Percentiles rank a stretch among this genome's conserved stretches.
These are phyloP conservation scores for Plasmopara muralis DNA, from an alignment of 352 stramenopile genomes.

Conservation along the genomic window DNA sequence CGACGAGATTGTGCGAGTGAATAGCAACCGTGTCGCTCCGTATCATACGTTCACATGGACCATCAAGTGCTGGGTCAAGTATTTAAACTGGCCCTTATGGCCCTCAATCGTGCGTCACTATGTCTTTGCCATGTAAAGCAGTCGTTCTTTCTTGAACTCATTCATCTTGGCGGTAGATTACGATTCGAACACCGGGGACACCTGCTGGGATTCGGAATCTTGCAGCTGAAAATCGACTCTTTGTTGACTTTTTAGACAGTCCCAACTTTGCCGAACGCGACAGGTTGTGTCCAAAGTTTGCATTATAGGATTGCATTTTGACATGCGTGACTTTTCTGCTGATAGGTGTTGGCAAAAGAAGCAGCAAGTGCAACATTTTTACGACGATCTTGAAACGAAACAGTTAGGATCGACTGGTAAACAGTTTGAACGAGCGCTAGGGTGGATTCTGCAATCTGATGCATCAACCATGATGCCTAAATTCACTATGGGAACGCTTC, in stretches of 20 bases:
- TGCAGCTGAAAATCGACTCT: conserved; percentile 29
- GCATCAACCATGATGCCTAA: conserved; percentile 46
- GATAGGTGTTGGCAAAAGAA: conserved; percentile 48
- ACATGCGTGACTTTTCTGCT: background rate
- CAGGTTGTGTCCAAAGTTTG: conserved; percentile 17
- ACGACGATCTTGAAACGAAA: conserved; percentile 33
- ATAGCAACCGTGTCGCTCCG: conserved; percentile 54
- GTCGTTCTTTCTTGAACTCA: background rate
- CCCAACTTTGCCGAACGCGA: conserved; percentile 32
- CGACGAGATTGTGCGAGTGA: conserved; percentile 50
- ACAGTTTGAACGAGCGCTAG: conserved; percentile 40
- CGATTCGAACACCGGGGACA: conserved; percentile 51
- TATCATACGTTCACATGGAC: conserved; percentile 74
- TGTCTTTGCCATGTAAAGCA: background rate
- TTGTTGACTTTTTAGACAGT: conserved; percentile 57
- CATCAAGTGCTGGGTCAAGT: conserved; percentile 80
- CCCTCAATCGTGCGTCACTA: conserved; percentile 40
- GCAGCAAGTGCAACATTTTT: conserved; percentile 32
- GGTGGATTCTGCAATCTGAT: conserved; percentile 28
- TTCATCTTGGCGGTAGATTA: conserved; percentile 32
- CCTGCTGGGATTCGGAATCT: conserved; percentile 33
- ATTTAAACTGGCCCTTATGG: conserved; percentile 73
- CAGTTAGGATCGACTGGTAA: conserved; percentile 16
- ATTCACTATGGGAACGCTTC: conserved; percentile 43
- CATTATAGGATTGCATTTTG: background rate